Evolutionary conservation across 352 stramenopile genomes (phyloP).

Genomic region (Globisporangium nodosum): DNA sequence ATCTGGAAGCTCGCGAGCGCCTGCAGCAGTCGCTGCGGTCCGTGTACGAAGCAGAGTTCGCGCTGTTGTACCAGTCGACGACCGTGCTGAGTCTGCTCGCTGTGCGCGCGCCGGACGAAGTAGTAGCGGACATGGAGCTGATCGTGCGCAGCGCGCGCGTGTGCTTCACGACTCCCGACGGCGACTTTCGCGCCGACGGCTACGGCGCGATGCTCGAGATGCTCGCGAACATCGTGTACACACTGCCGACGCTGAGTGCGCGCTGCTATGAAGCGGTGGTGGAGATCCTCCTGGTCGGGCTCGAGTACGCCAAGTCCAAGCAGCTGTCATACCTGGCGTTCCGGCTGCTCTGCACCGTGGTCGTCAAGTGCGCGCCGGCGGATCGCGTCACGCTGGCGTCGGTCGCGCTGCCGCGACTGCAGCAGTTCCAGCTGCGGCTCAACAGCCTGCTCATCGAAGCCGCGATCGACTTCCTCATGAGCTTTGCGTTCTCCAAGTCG

Average conservation of each 20-base stretch:
- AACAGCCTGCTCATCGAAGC: conserved; percentile 54
- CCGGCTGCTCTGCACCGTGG: conserved; percentile 55
- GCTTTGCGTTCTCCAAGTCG: conserved; percentile 56
- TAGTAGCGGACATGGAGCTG: conserved; percentile 28
- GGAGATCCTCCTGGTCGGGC: conserved; percentile 48
- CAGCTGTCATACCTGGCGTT: conserved; percentile 61
- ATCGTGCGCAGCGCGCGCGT: conserved; percentile 30
- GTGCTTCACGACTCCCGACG: conserved; percentile 57
- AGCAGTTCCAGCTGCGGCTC: conserved; percentile 26
- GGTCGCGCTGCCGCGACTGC: conserved; percentile 45
- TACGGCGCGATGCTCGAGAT: conserved; percentile 61
- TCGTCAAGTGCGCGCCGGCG: conserved; percentile 33
- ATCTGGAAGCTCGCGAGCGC: conserved; percentile 21
- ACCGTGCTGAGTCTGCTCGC: conserved; percentile 55
- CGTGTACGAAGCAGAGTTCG: conserved; percentile 59
- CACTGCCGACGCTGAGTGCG: conserved; percentile 13
- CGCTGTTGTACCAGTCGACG: conserved; percentile 44
- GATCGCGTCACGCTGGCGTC: conserved; percentile 44
- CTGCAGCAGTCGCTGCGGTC: conserved; percentile 37
- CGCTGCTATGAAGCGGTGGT: conserved; percentile 24
- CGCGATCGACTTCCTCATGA: conserved; percentile 78
- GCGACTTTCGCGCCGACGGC: conserved; percentile 58
- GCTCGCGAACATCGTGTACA: conserved; percentile 40
- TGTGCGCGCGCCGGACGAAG: conserved; percentile 36
- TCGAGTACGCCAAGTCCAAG: conserved; percentile 50